Evolutionary conservation across 2,329 filamentous ascomycete species (phyloP), one percentile per base, ranked within the genome.

Genomic region (Zasmidium citrigriseum): DNA sequence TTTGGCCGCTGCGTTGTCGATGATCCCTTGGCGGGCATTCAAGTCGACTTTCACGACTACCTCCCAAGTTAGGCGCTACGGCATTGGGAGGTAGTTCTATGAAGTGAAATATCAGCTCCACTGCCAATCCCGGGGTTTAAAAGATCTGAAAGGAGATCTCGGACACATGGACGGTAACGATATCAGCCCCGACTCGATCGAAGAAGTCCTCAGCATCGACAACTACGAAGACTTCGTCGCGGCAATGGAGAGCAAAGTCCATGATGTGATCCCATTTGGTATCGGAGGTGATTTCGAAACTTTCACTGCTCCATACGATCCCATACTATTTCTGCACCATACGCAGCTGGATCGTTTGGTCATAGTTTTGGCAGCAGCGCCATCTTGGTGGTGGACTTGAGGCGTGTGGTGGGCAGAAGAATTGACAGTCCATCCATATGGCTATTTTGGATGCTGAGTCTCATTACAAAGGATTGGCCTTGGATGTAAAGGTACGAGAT

Each of bases 311-410:
- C 65, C 68, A 24, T 59, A 66, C 48, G 65, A 68, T 54, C 65
- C 67, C 3, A 29, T 70, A 5, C 68, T 68, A 55, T 70, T 65
- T 59, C 57, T 68, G n/a, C 67, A 70, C 54, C 67, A 70, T 52
- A 61, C 64, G 2, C 61, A 65, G 59, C 53, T 68, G 18, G 67
- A 70, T 49, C 48, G 62, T 14, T 29, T 68, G 16, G n/a, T 69
- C 63, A 65, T 68, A 61, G 61, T 56, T 58, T 11, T 68, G 66
- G 66, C 63, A 68, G 38, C 61, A 69, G 25, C 54, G 54, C 11
- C 55, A 68, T 21, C 54, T 54, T 12, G 46, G 53, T 1, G 41
- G 38, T 2, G 21, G 46, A 3, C 22, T 54, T 9, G 20, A 23
- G 44, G 18, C 55, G 9, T 57, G 53, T 21, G 38, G 49, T 20